These are phyloP conservation scores for Theobroma cacao DNA, from an alignment of 345 rosid species.

Conservation along the genomic window DNA sequence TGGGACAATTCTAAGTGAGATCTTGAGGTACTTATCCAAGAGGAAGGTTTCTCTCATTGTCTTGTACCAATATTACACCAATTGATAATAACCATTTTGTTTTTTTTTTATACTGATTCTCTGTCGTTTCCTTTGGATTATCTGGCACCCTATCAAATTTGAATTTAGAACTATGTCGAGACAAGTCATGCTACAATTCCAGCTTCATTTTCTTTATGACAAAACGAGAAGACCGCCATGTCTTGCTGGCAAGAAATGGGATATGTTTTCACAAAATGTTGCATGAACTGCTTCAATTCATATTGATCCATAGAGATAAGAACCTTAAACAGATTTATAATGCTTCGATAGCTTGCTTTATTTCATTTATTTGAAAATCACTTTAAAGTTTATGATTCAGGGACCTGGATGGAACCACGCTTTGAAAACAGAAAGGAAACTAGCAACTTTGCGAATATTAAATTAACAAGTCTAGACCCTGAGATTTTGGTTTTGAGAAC, in stretches of 20 bases:
- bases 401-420: neutral
- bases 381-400: neutral
- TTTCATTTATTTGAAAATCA: neutral
- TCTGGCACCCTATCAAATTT: neutral
- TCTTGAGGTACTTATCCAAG: conserved; percentile 75
- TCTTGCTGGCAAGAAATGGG: neutral
- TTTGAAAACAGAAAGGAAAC: neutral
- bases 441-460: neutral
- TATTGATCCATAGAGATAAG: neutral
- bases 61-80: conserved; percentile 4
- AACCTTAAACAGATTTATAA: neutral
- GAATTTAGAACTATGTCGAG: neutral
- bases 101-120: neutral
- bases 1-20: conserved; percentile 86
- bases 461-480: neutral
- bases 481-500: neutral
- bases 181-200: neutral
- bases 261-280: neutral
- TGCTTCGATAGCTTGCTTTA: neutral
- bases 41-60: conserved; percentile 4
- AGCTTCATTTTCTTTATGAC: neutral
- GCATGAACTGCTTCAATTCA: neutral
- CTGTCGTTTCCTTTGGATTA: neutral
- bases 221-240: neutral
- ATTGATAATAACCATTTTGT: neutral